These are phyloP conservation scores for Adiantum capillusveneris DNA, from an alignment of 75 land plant species.

Conservation along the genomic window DNA sequence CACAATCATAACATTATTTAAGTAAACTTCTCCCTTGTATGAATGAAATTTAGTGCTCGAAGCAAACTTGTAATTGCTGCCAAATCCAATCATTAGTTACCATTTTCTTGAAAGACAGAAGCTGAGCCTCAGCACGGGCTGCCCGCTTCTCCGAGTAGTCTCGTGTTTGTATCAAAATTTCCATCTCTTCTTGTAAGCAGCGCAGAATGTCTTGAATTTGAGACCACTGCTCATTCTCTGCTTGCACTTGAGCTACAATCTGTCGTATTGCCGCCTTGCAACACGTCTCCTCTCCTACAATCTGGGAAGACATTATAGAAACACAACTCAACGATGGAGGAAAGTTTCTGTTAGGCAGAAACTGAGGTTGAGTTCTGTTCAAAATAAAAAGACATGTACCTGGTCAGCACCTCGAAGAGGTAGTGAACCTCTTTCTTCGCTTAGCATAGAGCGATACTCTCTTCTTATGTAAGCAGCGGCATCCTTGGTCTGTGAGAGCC, in stretches of 20 bases:
- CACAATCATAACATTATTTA: not conserved
- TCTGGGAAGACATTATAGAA: not conserved
- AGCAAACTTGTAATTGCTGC: too few relatives aligned
- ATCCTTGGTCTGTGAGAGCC: constrained; percentile 7
- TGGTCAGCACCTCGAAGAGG: too few relatives aligned
- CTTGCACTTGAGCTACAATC: constrained; percentile 49
- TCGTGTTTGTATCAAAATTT: constrained; percentile 41
- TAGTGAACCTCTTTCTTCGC: not conserved
- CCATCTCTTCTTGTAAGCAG: constrained; percentile 62
- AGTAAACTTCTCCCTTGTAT: not conserved
- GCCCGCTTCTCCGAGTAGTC: constrained; percentile 58
- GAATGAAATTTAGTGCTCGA: not conserved
- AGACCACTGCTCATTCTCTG: constrained; percentile 76
- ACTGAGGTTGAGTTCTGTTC: too few relatives aligned
- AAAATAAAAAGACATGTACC: too few relatives aligned
- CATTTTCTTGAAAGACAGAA: constrained; percentile 18
- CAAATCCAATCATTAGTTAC: too few relatives aligned
- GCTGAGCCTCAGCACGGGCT: constrained; percentile 30
- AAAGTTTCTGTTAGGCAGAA: not conserved
- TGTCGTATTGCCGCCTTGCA: constrained; percentile 41
- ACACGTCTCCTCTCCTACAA: not conserved
- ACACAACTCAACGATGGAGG: not conserved
- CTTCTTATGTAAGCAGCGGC: constrained; percentile 13
- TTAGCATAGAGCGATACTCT: constrained; percentile 10
- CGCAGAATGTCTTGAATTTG: constrained; percentile 62